A percentile compares a stretch with the other conserved stretches of the same genome.
Evolutionary conservation across 257 asterid genomes (phyloP).

Genomic region (Fraxinus pennsylvanica): DNA sequence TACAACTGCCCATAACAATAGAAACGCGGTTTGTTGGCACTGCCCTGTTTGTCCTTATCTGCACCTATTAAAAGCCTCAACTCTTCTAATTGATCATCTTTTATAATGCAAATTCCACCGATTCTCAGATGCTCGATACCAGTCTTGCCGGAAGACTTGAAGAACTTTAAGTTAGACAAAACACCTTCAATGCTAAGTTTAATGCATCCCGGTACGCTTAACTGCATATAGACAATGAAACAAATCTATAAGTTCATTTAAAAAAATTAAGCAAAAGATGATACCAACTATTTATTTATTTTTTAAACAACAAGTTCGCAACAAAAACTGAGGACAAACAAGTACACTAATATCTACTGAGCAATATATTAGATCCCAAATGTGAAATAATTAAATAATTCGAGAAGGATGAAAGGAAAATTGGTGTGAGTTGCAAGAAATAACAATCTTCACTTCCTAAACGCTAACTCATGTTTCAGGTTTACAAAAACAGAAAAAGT

Average conservation of each 20-base stretch:
- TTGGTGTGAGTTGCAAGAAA: not conserved
- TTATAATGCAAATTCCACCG: conserved; percentile 44
- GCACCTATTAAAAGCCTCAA: conserved; percentile 56
- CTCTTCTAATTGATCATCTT: conserved; percentile 50
- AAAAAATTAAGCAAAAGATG: not conserved
- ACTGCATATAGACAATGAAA: conserved; percentile 42
- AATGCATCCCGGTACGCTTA: conserved; percentile 62
- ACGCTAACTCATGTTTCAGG: not conserved
- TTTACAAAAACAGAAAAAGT: not conserved
- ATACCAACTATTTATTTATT: no score
- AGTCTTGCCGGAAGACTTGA: conserved; percentile 46
- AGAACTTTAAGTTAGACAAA: conserved; percentile 48
- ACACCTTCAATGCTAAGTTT: conserved; percentile 44
- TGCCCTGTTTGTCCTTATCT: conserved; percentile 33
- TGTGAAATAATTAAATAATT: not conserved
- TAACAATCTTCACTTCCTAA: not conserved
- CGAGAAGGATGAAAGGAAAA: not conserved
- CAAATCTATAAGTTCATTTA: not conserved
- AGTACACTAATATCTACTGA: not conserved
- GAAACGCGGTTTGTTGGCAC: conserved; percentile 45
- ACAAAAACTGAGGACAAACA: not conserved
- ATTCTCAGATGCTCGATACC: conserved; percentile 65
- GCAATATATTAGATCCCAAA: conserved; percentile 4
- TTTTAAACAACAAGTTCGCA: not conserved
- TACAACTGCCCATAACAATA: conserved; percentile 39